These are phyloP conservation scores for Coemansia sp. DNA, from an alignment of 192 early-diverging fungal species.

Conservation along the genomic window DNA sequence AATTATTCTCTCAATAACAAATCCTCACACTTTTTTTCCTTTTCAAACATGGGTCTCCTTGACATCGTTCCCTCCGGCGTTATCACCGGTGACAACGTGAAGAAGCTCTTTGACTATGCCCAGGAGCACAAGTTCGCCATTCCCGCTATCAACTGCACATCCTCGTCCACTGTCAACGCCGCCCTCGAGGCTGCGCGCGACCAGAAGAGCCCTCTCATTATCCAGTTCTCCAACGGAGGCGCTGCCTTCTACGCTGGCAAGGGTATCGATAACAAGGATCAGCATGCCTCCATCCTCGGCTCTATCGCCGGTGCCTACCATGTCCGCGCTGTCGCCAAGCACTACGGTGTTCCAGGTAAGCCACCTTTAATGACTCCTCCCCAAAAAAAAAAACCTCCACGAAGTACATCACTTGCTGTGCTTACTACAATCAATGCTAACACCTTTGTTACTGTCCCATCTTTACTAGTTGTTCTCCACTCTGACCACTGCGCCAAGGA, in stretches of 20 bases:
- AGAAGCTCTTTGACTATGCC: slow-evolving; percentile 75
- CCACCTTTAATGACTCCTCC: slow-evolving; percentile 4
- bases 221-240: slow-evolving; percentile 96
- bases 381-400: background rate
- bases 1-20: background rate
- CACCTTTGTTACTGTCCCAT: background rate
- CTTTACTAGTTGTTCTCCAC: slow-evolving; percentile 67
- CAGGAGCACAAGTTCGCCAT: slow-evolving; percentile 87
- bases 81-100: slow-evolving; percentile 89
- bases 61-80: slow-evolving; percentile 88
- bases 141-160: slow-evolving; percentile 96
- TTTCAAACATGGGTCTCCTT: slow-evolving; percentile 68
- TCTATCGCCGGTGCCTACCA: slow-evolving; percentile 90
- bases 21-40: background rate
- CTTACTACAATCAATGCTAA: background rate
- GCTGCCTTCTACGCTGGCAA: slow-evolving; percentile 92
- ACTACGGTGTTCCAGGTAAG: slow-evolving; percentile 77
- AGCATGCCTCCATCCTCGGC: slow-evolving; percentile 87
- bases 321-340: slow-evolving; percentile 76
- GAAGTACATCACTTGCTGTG: background rate
- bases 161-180: slow-evolving; percentile 89
- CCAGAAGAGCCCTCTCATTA: slow-evolving; percentile 87
- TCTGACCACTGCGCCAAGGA: slow-evolving; percentile 97
- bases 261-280: slow-evolving; percentile 84
- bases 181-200: slow-evolving; percentile 93